A percentile compares a stretch with the other conserved stretches of the same genome.
phyloP scores from a whole-genome alignment of 371 early-diverging fungal species.

The Rhizopus microsporus region DNA sequence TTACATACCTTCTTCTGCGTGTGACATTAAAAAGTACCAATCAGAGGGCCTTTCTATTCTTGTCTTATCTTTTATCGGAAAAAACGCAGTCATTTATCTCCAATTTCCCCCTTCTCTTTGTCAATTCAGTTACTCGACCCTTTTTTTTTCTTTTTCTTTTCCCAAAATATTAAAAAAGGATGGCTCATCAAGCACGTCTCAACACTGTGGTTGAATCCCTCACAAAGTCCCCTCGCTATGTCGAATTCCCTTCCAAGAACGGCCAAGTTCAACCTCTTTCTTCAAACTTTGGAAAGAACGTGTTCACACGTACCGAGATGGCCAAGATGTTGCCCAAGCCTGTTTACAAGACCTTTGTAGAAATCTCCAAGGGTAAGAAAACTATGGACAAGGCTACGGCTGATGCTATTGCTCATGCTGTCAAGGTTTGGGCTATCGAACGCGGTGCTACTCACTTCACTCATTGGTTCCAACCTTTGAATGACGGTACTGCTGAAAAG shows the following conservation, averaged over 20 bases:
- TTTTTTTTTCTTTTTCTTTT: constrained; percentile 5
- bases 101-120: not conserved
- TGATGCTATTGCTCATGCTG: constrained; percentile 97
- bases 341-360: constrained; percentile 84
- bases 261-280: constrained; percentile 79
- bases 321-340: constrained; percentile 92
- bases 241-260: constrained; percentile 73
- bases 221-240: constrained; percentile 56
- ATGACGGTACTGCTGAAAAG: constrained; percentile 97
- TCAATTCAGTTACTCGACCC: not conserved
- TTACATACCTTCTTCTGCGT: too few relatives aligned
- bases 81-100: constrained; percentile 5
- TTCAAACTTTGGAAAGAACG: constrained; percentile 90
- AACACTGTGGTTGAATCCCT: constrained; percentile 51
- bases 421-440: constrained; percentile 96
- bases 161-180: constrained; percentile 8
- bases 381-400: constrained; percentile 90
- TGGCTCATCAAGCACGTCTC: constrained; percentile 55
- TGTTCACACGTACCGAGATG: constrained; percentile 88
- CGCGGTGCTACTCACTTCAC: constrained; percentile 96
- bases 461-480: constrained; percentile 99
- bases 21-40: too few relatives aligned
- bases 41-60: too few relatives aligned
- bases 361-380: constrained; percentile 86
- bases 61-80: too few relatives aligned